phyloP scores from a whole-genome alignment of 345 rosid genomes.

The Nasturtium officinale region DNA sequence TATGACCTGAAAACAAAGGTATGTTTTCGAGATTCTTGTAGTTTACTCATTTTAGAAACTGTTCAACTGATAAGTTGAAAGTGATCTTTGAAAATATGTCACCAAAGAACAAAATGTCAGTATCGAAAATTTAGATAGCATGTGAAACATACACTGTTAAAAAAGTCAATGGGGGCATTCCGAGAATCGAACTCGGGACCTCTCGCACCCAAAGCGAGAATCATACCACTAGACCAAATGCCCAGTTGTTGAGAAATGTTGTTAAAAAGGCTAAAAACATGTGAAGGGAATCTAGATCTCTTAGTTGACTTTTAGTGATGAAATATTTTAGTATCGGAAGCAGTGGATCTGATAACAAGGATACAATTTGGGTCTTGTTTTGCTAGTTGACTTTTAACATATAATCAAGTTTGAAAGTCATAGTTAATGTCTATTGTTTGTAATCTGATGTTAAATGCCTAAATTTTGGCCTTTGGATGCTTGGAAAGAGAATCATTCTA shows the following conservation, averaged over 20 bases:
- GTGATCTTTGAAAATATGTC: too few species aligned
- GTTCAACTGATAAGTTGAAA: too few species aligned
- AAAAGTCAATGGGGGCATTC: conserved; percentile 59
- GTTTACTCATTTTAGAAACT: too few species aligned
- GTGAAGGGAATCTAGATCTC: background rate
- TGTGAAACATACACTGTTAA: conserved; percentile 19
- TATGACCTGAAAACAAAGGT: background rate
- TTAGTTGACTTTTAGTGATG: background rate
- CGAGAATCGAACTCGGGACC: conserved; percentile 83
- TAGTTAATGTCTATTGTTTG: background rate
- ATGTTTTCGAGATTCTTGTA: too few species aligned
- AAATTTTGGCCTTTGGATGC: background rate
- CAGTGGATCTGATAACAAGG: background rate
- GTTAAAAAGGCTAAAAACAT: background rate
- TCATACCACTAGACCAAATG: conserved; percentile 92
- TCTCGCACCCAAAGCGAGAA: conserved; percentile 95
- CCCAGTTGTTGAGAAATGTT: conserved; percentile 41
- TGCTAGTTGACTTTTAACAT: background rate
- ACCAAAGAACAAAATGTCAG: too few species aligned
- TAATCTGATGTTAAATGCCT: background rate
- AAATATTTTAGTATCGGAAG: background rate
- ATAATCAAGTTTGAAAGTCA: background rate
- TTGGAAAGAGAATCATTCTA: background rate
- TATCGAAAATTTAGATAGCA: too few species aligned
- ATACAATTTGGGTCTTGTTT: background rate